Percentiles rank a stretch among this genome's conserved stretches.
phyloP scores from a whole-genome alignment of 192 early-diverging fungal genomes.

The Podila clonocystis region DNA sequence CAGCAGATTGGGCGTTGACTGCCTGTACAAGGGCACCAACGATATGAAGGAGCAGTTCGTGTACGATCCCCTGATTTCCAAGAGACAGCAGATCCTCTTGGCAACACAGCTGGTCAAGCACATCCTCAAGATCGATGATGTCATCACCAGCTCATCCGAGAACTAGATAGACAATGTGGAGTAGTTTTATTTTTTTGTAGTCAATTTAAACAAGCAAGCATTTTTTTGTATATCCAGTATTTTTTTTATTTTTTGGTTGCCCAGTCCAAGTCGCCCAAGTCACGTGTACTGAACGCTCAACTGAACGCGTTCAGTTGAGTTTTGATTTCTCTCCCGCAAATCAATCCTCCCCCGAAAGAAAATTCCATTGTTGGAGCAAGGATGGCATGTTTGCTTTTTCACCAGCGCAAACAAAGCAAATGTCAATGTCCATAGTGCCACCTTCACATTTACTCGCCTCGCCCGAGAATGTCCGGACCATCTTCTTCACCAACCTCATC shows the following conservation, averaged over 20 bases:
- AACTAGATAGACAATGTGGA: constrained; percentile 16
- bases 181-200: neutral
- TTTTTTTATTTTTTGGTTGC: neutral
- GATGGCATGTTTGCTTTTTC: constrained; percentile 1
- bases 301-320: no score
- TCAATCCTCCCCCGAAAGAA: neutral
- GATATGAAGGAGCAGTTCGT: constrained; percentile 99
- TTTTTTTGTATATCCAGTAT: neutral
- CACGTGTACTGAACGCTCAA: no score
- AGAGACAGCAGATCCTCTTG: constrained; percentile 97
- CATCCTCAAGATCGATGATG: constrained; percentile 97
- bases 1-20: constrained; percentile 94
- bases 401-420: neutral
- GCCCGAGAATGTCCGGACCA: constrained; percentile 29
- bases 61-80: constrained; percentile 99
- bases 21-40: constrained; percentile 90
- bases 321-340: no score
- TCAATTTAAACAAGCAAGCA: constrained; percentile 4
- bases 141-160: constrained; percentile 30
- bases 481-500: constrained; percentile 43
- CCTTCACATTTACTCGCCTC: constrained; percentile 9
- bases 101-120: constrained; percentile 99
- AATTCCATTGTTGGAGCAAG: neutral
- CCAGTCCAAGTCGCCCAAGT: no score
- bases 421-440: constrained; percentile 4